These are phyloP conservation scores for Epicoccum sorghinum DNA, from an alignment of 2,329 filamentous ascomycete species.

Conservation along the genomic window DNA sequence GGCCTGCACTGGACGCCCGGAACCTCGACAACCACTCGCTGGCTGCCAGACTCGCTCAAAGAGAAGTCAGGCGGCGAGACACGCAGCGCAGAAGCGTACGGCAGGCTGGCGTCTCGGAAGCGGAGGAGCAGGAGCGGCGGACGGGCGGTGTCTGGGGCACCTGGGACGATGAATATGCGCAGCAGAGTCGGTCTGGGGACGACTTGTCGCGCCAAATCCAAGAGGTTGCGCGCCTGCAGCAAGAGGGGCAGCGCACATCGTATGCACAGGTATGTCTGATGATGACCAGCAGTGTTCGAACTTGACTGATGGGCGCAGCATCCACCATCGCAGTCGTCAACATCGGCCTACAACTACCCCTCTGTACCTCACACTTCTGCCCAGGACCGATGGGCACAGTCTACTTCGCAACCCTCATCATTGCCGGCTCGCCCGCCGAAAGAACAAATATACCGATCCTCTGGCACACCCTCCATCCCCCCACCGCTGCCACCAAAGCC, in stretches of 20 bases:
- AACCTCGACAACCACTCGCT: constrained; percentile 27
- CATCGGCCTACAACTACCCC: constrained; percentile 52
- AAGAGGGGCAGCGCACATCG: constrained; percentile 30
- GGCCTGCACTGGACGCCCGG: constrained; percentile 10
- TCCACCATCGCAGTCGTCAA: constrained; percentile 30
- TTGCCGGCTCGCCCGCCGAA: constrained; percentile 50
- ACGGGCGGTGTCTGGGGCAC: constrained; percentile 59
- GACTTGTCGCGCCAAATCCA: constrained; percentile 61
- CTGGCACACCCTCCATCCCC: constrained; percentile 29
- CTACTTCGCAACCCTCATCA: constrained; percentile 16
- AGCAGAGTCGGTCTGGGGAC: constrained; percentile 52
- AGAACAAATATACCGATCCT: constrained; percentile 36
- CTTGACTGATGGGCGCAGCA: constrained; percentile 29
- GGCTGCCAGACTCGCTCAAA: constrained; percentile 35
- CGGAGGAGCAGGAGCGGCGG: constrained; percentile 54
- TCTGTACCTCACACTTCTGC: constrained; percentile 50
- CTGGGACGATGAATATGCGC: constrained; percentile 61
- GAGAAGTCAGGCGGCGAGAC: constrained; percentile 28
- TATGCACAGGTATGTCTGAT: constrained; percentile 31
- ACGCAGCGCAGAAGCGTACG: constrained; percentile 37
- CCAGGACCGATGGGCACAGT: constrained; percentile 42
- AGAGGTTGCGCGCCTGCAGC: constrained; percentile 52
- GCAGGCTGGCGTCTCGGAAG: constrained; percentile 31
- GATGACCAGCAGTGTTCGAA: neutral
- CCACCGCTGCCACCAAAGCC: constrained; percentile 41